phyloP scores from a whole-genome alignment of 306 rosid genomes.

The Vigna nakashimae region DNA sequence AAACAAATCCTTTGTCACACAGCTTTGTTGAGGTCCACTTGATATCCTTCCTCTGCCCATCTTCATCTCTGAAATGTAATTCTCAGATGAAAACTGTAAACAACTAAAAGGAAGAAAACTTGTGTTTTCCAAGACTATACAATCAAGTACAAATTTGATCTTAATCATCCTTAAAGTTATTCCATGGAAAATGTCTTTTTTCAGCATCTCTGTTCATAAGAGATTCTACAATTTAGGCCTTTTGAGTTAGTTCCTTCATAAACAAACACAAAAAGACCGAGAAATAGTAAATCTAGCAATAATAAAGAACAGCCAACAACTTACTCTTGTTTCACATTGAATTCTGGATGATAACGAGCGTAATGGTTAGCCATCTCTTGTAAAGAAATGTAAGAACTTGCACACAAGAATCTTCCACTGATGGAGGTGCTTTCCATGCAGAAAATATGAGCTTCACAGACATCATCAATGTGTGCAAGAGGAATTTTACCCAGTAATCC shows the following conservation, averaged over 20 bases:
- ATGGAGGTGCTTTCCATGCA: constrained; percentile 57
- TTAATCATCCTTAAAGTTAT: neutral
- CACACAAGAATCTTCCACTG: constrained; percentile 56
- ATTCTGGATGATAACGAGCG: constrained; percentile 45
- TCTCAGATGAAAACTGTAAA: constrained; percentile 8
- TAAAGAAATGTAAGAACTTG: constrained; percentile 52
- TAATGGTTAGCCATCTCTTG: constrained; percentile 54
- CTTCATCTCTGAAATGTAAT: constrained; percentile 49
- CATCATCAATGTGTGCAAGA: constrained; percentile 60
- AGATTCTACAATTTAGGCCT: neutral
- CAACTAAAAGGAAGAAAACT: neutral
- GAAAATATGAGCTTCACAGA: constrained; percentile 59
- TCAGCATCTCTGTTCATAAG: neutral
- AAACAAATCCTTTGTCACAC: constrained; percentile 54
- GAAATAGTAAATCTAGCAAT: too few species aligned
- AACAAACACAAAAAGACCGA: neutral
- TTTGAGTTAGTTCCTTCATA: neutral
- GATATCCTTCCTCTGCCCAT: constrained; percentile 45
- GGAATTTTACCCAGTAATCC: constrained; percentile 46
- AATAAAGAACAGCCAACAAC: constrained; percentile 4
- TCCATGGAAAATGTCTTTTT: neutral
- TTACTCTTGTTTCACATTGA: constrained; percentile 57
- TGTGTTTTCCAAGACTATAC: neutral
- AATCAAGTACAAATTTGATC: too few species aligned
- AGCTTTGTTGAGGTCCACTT: constrained; percentile 54